phyloP scores from a whole-genome alignment of 176 grass and related monocot genomes.

The Triticum aestivum region DNA sequence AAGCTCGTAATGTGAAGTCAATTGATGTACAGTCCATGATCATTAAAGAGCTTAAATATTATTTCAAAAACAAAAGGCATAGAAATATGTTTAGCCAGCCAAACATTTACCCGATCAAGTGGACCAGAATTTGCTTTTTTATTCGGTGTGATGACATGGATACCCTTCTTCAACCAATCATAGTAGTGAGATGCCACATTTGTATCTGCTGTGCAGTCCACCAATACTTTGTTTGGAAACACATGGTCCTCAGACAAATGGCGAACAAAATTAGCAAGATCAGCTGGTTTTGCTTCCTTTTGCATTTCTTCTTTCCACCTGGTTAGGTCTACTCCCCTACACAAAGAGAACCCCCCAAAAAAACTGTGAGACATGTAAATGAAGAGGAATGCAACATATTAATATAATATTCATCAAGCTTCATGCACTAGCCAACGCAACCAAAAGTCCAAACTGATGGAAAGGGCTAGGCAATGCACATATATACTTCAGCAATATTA shows the following conservation, averaged over 20 bases:
- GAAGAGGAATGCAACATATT: slow-evolving; percentile 8
- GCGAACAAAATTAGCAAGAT: slow-evolving; percentile 62
- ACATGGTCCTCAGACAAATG: slow-evolving; percentile 92
- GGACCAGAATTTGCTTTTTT: slow-evolving; percentile 98
- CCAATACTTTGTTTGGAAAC: slow-evolving; percentile 93
- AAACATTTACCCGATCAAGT: slow-evolving; percentile 76
- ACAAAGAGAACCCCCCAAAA: slow-evolving; percentile 16
- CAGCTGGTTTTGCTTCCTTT: slow-evolving; percentile 57
- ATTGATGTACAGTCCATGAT: slow-evolving; percentile 10
- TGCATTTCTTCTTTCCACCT: slow-evolving; percentile 66
- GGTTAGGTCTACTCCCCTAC: slow-evolving; percentile 77
- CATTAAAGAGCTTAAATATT: neutral
- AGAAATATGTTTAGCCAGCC: slow-evolving; percentile 8
- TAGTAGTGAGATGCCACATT: slow-evolving; percentile 82
- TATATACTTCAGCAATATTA: too few relatives aligned
- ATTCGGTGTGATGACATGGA: slow-evolving; percentile 95
- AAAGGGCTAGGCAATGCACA: too few relatives aligned
- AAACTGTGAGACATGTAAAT: slow-evolving; percentile 14
- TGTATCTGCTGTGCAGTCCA: slow-evolving; percentile 97
- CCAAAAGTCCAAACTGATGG: too few relatives aligned
- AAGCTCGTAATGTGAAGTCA: neutral
- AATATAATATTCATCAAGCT: neutral
- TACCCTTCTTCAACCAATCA: slow-evolving; percentile 87
- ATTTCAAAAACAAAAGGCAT: neutral
- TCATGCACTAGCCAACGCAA: too few relatives aligned